Conservation (phyloP, 768 basidiomycete genomes). For the Collybiopsis confluens region DNA sequence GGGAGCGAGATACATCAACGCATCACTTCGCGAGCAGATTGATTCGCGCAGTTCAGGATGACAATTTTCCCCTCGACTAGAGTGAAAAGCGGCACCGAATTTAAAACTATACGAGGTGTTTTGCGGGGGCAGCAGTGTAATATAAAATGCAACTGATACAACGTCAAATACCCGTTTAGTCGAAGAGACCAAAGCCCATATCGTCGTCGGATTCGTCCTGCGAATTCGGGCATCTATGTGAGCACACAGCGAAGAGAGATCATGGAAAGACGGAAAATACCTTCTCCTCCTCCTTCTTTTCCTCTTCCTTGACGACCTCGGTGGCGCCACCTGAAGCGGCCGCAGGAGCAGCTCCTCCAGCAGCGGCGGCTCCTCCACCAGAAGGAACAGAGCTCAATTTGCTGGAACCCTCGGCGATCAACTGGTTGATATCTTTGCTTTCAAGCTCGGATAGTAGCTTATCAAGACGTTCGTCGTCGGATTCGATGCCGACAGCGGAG, state of each 20-base stretch:
- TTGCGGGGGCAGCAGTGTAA: too few species aligned
- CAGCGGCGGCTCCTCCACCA: conserved; percentile 74
- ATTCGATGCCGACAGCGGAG: conserved; percentile 79
- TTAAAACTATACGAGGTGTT: too few species aligned
- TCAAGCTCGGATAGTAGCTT: conserved; percentile 86
- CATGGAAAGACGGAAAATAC: too few species aligned
- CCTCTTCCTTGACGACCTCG: conserved; percentile 66
- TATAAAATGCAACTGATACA: too few species aligned
- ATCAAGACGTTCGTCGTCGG: conserved; percentile 75
- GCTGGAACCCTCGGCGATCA: conserved; percentile 88
- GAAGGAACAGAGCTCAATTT: conserved; percentile 98
- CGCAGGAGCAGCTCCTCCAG: conserved; percentile 46
- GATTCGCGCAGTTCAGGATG: too few species aligned
- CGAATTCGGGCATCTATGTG: too few species aligned
- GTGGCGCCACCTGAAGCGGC: conserved; percentile 59
- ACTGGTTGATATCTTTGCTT: conserved; percentile 85
- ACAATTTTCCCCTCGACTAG: too few species aligned
- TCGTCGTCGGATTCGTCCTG: conserved; percentile 96
- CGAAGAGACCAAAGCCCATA: conserved; percentile 99
- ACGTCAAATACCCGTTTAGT: conserved; percentile 50
- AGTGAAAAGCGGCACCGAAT: too few species aligned
- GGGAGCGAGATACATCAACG: too few species aligned
- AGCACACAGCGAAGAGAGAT: too few species aligned
- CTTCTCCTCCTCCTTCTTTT: conserved; percentile 84
- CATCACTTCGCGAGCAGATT: too few species aligned